Percentiles rank a stretch among this genome's conserved stretches.
Evolutionary conservation across 1,284 basidiomycete species (phyloP).

Genomic region (Earliella scabrosa): DNA sequence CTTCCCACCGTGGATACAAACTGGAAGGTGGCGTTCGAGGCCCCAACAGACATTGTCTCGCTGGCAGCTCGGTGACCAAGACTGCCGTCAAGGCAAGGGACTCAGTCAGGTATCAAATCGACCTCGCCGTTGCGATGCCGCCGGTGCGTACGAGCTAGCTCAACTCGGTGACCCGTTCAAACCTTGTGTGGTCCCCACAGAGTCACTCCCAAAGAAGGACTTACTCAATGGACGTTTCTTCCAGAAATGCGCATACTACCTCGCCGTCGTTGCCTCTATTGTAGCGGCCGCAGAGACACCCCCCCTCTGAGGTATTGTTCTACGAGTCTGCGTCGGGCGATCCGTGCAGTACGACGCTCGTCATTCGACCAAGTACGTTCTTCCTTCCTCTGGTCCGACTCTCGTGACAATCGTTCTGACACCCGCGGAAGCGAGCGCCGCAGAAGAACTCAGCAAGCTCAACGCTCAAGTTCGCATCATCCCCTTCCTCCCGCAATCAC

Average conservation of each 20-base stretch:
- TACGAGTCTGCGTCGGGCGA: conserved; percentile 70
- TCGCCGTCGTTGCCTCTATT: conserved; percentile 79
- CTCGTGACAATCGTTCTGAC: not conserved
- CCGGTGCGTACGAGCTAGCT: conserved; percentile 69
- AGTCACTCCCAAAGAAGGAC: conserved; percentile 93
- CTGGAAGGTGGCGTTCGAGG: conserved; percentile 78
- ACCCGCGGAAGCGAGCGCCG: conserved; percentile 47
- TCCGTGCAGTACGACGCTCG: conserved; percentile 70
- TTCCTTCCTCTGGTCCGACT: conserved; percentile 18
- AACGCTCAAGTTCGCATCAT: conserved; percentile 78
- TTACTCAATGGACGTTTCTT: conserved; percentile 91
- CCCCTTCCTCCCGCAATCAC: conserved; percentile 63
- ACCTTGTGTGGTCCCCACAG: too few species aligned
- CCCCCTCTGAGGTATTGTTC: conserved; percentile 58
- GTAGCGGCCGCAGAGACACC: conserved; percentile 52
- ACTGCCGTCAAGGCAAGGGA: conserved; percentile 69
- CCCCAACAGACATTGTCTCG: conserved; percentile 71
- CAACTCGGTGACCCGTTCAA: too few species aligned
- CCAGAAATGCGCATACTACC: conserved; percentile 92
- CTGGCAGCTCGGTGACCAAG: conserved; percentile 80
- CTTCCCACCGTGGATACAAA: conserved; percentile 71
- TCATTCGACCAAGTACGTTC: conserved; percentile 60
- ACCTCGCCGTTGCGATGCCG: conserved; percentile 90
- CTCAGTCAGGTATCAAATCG: conserved; percentile 70
- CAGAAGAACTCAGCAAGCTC: conserved; percentile 69